phyloP scores from a whole-genome alignment of 2,329 filamentous ascomycete genomes.

The Teratosphaeria zuluensis region DNA sequence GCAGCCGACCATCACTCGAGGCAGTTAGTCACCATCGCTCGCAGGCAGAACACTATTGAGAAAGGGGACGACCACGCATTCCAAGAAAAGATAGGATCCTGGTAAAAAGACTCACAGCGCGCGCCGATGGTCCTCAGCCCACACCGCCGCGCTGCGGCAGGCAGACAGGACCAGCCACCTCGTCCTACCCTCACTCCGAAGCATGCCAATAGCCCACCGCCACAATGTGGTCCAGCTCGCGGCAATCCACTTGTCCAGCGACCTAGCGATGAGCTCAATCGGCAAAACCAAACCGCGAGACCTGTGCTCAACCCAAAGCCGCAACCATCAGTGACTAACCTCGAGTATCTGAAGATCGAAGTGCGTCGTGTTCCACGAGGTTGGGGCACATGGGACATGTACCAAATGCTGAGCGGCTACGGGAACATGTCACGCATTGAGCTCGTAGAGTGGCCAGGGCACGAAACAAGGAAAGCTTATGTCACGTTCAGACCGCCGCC shows the following conservation, averaged over 20 bases:
- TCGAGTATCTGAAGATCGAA: not conserved
- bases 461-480: not conserved
- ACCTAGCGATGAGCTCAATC: not conserved
- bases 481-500: not conserved
- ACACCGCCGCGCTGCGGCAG: not conserved
- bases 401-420: not conserved
- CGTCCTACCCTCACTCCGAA: not conserved
- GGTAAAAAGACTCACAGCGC: not conserved
- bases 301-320: not conserved
- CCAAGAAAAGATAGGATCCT: not conserved
- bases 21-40: not conserved
- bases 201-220: not conserved
- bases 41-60: not conserved
- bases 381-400: not conserved
- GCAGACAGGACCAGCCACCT: not conserved
- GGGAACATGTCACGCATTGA: slow-evolving; percentile 1
- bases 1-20: not conserved
- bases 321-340: not conserved
- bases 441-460: not conserved
- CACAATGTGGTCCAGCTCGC: not conserved
- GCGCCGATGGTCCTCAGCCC: not conserved
- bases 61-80: not conserved
- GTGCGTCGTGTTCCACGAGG: not conserved
- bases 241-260: not conserved
- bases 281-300: not conserved